These are phyloP conservation scores for Ceratopteris richardii DNA, from an alignment of 75 land plant genomes.

Conservation along the genomic window DNA sequence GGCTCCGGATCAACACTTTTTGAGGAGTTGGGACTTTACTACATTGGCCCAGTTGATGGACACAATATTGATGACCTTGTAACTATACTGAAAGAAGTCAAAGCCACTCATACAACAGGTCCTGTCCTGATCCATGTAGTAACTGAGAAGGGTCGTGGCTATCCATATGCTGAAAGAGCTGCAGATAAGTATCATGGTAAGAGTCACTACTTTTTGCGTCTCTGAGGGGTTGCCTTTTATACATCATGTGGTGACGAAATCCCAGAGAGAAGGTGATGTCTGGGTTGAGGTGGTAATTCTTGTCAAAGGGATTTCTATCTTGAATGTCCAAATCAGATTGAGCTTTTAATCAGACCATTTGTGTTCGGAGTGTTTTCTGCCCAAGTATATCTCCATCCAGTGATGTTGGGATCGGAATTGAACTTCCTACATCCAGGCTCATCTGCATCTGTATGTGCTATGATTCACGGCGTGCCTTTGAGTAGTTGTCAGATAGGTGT, in stretches of 20 bases:
- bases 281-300: background rate
- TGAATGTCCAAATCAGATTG: background rate
- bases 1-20: conserved; percentile 65
- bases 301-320: background rate
- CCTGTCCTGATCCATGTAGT: conserved; percentile 67
- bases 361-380: too few species aligned
- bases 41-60: conserved; percentile 80
- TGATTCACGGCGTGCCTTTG: too few species aligned
- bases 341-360: background rate
- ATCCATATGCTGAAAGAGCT: conserved; percentile 32
- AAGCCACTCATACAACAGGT: conserved; percentile 54
- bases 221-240: background rate
- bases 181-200: conserved; percentile 35
- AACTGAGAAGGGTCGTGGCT: conserved; percentile 41
- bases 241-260: background rate
- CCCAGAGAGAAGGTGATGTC: background rate
- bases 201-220: background rate
- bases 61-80: conserved; percentile 66
- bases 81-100: conserved; percentile 51
- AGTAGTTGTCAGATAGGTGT: too few species aligned
- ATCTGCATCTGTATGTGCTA: too few species aligned
- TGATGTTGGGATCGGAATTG: too few species aligned
- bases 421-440: too few species aligned
- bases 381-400: too few species aligned
- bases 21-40: conserved; percentile 81